A percentile compares a stretch with the other conserved stretches of the same genome.
phyloP scores from a whole-genome alignment of 306 rosid genomes.

The Carpinus viminea region DNA sequence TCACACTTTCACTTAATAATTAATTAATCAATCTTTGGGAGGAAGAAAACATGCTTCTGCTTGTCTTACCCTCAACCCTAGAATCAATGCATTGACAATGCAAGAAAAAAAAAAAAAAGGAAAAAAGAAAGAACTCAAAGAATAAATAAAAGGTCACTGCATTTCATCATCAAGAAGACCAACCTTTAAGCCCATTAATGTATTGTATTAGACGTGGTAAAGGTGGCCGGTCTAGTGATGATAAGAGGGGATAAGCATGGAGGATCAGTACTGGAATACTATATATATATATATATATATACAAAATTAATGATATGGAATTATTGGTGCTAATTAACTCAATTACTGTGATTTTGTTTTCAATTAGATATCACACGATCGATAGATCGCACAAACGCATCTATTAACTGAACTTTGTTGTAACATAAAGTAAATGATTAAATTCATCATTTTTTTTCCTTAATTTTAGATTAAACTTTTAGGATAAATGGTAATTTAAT shows the following conservation, averaged over 20 bases:
- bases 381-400: no score
- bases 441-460: no score
- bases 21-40: constrained; percentile 50
- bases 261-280: neutral
- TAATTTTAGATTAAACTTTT: no score
- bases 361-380: no score
- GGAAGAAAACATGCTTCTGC: constrained; percentile 61
- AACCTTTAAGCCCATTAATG: constrained; percentile 16
- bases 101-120: constrained; percentile 18
- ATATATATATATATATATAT: constrained; percentile 10
- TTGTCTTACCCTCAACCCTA: constrained; percentile 66
- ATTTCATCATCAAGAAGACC: constrained; percentile 81
- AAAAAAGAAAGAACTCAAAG: neutral
- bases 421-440: no score
- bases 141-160: constrained; percentile 15
- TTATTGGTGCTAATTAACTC: constrained; percentile 4
- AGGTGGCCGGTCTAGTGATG: constrained; percentile 35
- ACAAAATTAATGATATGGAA: constrained; percentile 7
- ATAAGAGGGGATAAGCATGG: constrained; percentile 50
- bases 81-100: constrained; percentile 70
- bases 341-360: neutral
- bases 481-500: neutral
- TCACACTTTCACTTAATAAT: constrained; percentile 36
- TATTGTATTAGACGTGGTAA: constrained; percentile 41
- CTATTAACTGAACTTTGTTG: neutral